Evolutionary conservation across 495 filamentous ascomycete species (phyloP).

Genomic region (Neurospora tetraspora): DNA sequence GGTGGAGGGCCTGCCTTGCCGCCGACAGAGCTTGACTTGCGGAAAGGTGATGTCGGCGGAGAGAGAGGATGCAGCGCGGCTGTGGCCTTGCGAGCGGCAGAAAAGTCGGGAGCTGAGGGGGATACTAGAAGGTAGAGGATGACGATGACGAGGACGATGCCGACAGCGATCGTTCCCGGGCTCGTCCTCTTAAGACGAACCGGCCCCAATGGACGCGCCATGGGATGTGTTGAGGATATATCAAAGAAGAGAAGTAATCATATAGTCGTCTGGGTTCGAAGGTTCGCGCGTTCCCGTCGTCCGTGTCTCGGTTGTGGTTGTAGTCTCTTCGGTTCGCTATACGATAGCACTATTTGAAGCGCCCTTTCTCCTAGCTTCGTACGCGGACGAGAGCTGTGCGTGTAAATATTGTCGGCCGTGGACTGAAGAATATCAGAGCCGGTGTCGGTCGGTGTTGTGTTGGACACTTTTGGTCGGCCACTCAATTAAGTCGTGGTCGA

Average conservation of each 20-base stretch:
- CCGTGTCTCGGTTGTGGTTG: not conserved
- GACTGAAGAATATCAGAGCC: not conserved
- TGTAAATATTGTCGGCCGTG: not conserved
- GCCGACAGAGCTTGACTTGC: constrained; percentile 51
- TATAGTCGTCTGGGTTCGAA: not conserved
- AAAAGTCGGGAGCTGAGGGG: constrained; percentile 33
- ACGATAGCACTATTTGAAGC: not conserved
- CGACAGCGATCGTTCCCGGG: constrained; percentile 40
- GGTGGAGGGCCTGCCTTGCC: constrained; percentile 60
- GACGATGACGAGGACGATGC: constrained; percentile 40
- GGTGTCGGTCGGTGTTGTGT: not conserved
- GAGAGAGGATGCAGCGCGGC: constrained; percentile 67
- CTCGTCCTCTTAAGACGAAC: constrained; percentile 47
- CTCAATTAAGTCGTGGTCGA: not conserved
- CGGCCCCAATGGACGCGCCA: constrained; percentile 46
- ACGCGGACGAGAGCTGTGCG: not conserved
- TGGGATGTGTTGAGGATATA: constrained; percentile 14
- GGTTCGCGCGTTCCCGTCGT: not conserved
- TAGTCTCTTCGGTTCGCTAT: not conserved
- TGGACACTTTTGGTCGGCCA: not conserved
- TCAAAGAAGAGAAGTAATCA: constrained; percentile 8
- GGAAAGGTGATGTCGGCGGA: constrained; percentile 75
- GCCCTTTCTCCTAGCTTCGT: not conserved
- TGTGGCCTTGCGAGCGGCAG: constrained; percentile 31
- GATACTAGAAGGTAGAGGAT: constrained; percentile 43